A percentile compares a stretch with the other conserved stretches of the same genome.
These are phyloP conservation scores for Sequoia sempervirens DNA, from an alignment of 75 land plant genomes.

Conservation along the genomic window DNA sequence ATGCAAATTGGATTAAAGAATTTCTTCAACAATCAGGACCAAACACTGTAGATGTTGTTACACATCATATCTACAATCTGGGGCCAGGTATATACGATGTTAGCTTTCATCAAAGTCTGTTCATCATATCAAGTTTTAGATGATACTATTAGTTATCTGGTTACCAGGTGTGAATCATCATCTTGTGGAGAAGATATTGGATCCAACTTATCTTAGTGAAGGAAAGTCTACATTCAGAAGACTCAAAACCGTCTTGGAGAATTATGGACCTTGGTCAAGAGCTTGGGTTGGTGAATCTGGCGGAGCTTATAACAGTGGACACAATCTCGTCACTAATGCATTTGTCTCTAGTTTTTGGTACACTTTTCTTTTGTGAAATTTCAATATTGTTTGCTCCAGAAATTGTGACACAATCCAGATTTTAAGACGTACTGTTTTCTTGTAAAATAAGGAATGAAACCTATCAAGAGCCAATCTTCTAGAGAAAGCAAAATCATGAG, in stretches of 20 bases:
- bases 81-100: slow-evolving; percentile 63
- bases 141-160: neutral
- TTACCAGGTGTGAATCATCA: slow-evolving; percentile 51
- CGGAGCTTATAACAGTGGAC: slow-evolving; percentile 94
- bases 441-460: neutral
- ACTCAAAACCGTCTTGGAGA: slow-evolving; percentile 41
- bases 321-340: slow-evolving; percentile 61
- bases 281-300: slow-evolving; percentile 97
- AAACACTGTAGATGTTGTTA: slow-evolving; percentile 45
- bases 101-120: neutral
- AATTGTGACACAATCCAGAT: neutral
- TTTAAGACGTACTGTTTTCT: neutral
- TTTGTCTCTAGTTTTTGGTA: slow-evolving; percentile 90
- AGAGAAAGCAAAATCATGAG: neutral
- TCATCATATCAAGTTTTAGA: neutral
- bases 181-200: slow-evolving; percentile 63
- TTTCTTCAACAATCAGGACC: slow-evolving; percentile 49
- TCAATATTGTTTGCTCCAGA: neutral
- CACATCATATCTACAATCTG: slow-evolving; percentile 90
- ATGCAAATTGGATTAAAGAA: slow-evolving; percentile 55
- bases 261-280: slow-evolving; percentile 22
- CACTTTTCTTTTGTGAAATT: slow-evolving; percentile 2
- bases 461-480: neutral
- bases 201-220: slow-evolving; percentile 57
- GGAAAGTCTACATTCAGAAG: slow-evolving; percentile 36